phyloP scores from a whole-genome alignment of 495 filamentous ascomycete genomes.

The Massariosphaeria phaeospora region DNA sequence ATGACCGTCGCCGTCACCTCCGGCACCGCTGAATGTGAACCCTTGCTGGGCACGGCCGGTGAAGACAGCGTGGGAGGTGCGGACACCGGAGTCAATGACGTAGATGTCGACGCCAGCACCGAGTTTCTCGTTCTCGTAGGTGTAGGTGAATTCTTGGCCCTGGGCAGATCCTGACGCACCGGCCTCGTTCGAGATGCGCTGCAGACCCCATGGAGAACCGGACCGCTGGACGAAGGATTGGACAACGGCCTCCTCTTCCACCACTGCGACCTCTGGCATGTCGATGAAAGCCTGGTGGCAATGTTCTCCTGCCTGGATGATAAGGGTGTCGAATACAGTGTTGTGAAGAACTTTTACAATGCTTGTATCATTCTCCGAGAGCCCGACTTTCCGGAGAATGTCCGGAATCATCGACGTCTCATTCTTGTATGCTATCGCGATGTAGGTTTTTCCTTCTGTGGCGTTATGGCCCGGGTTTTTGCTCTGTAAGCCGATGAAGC shows the following conservation, averaged over 20 bases:
- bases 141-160: constrained; percentile 42
- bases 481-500: constrained; percentile 13
- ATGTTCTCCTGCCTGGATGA: constrained; percentile 35
- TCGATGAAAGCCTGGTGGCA: constrained; percentile 40
- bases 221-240: constrained; percentile 14
- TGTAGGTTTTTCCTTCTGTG: neutral
- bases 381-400: neutral
- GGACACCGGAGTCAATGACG: constrained; percentile 49
- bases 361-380: constrained; percentile 20
- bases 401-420: constrained; percentile 6
- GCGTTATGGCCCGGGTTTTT: constrained; percentile 12
- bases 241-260: constrained; percentile 36
- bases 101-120: constrained; percentile 50
- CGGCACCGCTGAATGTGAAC: constrained; percentile 37
- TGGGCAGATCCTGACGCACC: constrained; percentile 28
- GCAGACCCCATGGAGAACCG: constrained; percentile 48
- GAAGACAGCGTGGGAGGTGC: constrained; percentile 45
- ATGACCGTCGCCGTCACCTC: constrained; percentile 45
- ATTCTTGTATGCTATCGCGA: neutral
- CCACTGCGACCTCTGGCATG: constrained; percentile 41
- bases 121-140: constrained; percentile 38
- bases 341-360: constrained; percentile 45
- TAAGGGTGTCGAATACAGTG: constrained; percentile 45
- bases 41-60: constrained; percentile 39
- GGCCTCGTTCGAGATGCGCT: constrained; percentile 43